Evolutionary conservation across 2,329 filamentous ascomycete species (phyloP), one percentile per base, ranked within the genome.

Genomic region (Paecilomyces fulvus): DNA sequence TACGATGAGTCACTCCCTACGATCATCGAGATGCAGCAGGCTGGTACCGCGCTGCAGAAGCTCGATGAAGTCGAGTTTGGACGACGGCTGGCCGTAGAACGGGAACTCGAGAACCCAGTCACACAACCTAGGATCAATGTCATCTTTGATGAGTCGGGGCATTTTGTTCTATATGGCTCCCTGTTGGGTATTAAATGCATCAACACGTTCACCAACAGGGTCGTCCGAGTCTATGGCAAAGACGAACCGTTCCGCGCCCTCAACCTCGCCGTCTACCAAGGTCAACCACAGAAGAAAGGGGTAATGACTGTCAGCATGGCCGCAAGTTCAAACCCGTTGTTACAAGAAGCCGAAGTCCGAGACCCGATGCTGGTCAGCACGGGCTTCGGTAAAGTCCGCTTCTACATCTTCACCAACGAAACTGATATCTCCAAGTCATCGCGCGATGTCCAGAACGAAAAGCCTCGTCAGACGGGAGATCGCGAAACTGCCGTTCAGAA

Each of bases 371-470:
- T 99, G 7, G 82, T 95, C 49, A 81, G 83, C 9, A 97, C 94
- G 0, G 92, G 86, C 0, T 86, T 89, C 50, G 88, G 86, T 60
- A 97, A 96, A 74, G 83, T 88, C 28, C 88, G 95, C 46, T 99
- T 99, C 76, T 99, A 96, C 80, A 91, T 97, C 85, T 99, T 96
- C 73, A 96, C 90, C 33, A 95, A 96, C 71, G 89, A 96, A 43
- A 83, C 86, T 37, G 88, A 90, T 23, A 81, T 94, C 53, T 87
- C 86, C 63, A 95, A 92, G 71, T 87, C 88, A 7, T 86, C 87
- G 33, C 86, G 94, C 63, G 94, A 99, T 70, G 81, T 99, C 10
- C 91, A 96, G 64, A 99, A 99, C 70, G 94, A 99, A 74, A 92
- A 91, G 64, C 94, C 92, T 0, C 87, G 84, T 1, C 80, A 85